Evolutionary conservation across 2,329 filamentous ascomycete species (phyloP).

Genomic region (Graphiopsis chlorocephala): DNA sequence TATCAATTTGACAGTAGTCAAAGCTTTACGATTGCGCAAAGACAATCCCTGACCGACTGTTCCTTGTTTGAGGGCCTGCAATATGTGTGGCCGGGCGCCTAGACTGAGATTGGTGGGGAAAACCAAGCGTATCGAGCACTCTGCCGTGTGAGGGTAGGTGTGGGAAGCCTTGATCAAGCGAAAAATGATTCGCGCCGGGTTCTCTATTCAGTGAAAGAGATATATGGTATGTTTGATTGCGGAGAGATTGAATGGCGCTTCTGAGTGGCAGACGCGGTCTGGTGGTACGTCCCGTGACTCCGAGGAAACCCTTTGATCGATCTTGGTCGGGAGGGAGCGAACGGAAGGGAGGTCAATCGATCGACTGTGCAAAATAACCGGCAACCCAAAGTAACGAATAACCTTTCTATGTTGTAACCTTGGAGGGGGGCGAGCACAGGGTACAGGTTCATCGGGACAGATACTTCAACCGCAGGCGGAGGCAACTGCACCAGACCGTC

Average conservation of each 20-base stretch:
- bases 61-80: constrained; percentile 14
- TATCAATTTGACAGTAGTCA: constrained; percentile 13
- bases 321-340: constrained; percentile 5
- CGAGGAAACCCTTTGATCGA: constrained; percentile 21
- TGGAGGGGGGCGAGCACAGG: constrained; percentile 21
- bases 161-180: not conserved
- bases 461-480: constrained; percentile 24
- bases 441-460: constrained; percentile 18
- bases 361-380: constrained; percentile 21
- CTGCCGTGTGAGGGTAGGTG: constrained; percentile 2
- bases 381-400: constrained; percentile 26
- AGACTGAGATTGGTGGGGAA: constrained; percentile 13
- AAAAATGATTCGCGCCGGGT: constrained; percentile 13
- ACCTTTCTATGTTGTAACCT: constrained; percentile 20
- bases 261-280: constrained; percentile 20
- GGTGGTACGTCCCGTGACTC: constrained; percentile 30
- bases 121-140: constrained; percentile 10
- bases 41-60: constrained; percentile 13
- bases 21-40: constrained; percentile 16
- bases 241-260: constrained; percentile 22
- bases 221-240: constrained; percentile 28
- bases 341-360: constrained; percentile 12
- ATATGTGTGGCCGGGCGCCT: constrained; percentile 15
- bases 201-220: constrained; percentile 19
- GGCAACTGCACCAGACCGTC: constrained; percentile 21